Base-by-base conservation (phyloP, 2,329 filamentous ascomycete genomes). In the Cordyceps cicadae region DNA sequence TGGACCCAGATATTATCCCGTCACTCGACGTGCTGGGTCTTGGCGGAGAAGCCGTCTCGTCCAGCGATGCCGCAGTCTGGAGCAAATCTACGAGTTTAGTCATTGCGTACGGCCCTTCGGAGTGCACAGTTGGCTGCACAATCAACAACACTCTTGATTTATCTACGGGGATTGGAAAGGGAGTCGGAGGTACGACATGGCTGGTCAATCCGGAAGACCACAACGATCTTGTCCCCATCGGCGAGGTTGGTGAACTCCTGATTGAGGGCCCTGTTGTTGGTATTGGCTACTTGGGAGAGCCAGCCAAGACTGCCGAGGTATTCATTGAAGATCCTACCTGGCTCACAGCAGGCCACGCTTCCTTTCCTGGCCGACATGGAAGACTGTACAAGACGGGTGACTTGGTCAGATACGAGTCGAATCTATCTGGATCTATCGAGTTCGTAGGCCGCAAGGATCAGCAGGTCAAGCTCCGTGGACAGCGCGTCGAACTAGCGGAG, bases 391-490 rank as follows among this genome's bases (percentile, higher is more conserved):
- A 81, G 66, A 86, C 84, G 0, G 84, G 84, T 1, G 84, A 87
- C 63, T 71, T 86, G 0, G 83, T 81, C 1, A 75, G 74, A 29
- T 83, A 85, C 59, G 75, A 81, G 49, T 69, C 72, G 0, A 79
- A 85, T 54, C 79, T 79, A 1, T 77, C 83, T 41, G 80, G 81
- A 0, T 76, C 76, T 7, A 77, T 87, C 45, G 70, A 79, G 9
- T 86, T 84, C 62, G 75, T 86, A 45, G 85, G 85, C 17, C 78
- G 87, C 54, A 86, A 85, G 65, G 87, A 89, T 66, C 81, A 81
- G n/a, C 86, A 87, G 69, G 81, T 87, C 59, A 89, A 90, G 71
- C 73, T 89, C 32, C 77, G 80, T 12, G 89, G 88, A 29, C 86
- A 83, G 64, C 76, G 86, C 59, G 80, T 87, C 56, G 88, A 86